Evolutionary conservation across 306 rosid species (phyloP).

Genomic region (Geum urbanum): DNA sequence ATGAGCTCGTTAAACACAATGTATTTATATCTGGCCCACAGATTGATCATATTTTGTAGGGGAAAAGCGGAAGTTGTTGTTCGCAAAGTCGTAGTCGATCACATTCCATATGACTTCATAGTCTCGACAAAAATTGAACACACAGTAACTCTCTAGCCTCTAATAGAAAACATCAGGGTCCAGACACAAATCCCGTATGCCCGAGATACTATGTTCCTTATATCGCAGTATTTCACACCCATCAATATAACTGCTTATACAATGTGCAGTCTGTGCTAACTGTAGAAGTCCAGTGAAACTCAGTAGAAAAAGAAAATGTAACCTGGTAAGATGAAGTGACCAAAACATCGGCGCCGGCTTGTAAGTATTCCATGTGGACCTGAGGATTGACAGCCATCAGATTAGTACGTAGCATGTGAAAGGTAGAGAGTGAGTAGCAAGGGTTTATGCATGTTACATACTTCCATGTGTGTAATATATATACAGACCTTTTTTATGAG

Average conservation of each 20-base stretch:
- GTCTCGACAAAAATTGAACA: too few species aligned
- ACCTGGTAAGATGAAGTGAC: conserved; percentile 95
- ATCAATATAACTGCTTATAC: too few species aligned
- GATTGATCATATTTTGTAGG: background rate
- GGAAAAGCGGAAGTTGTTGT: too few species aligned
- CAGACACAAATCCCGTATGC: background rate
- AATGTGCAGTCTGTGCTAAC: background rate
- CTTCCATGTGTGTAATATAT: too few species aligned
- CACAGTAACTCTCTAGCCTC: too few species aligned
- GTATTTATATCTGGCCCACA: background rate
- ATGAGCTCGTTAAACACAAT: background rate
- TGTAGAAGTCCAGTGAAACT: too few species aligned
- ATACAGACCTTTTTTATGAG: conserved; percentile 54
- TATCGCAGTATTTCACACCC: too few species aligned
- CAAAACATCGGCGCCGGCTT: conserved; percentile 79
- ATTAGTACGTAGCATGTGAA: too few species aligned
- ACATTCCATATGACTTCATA: background rate
- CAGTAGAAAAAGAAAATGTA: background rate
- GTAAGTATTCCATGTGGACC: conserved; percentile 82
- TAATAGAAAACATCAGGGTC: background rate
- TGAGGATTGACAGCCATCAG: conserved; percentile 19
- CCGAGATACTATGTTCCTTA: background rate
- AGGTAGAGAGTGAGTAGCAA: background rate
- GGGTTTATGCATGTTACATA: too few species aligned
- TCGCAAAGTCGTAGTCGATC: too few species aligned